Evolutionary conservation across 495 filamentous ascomycete species (phyloP).

Genomic region (Hypoxylon cercidicola): DNA sequence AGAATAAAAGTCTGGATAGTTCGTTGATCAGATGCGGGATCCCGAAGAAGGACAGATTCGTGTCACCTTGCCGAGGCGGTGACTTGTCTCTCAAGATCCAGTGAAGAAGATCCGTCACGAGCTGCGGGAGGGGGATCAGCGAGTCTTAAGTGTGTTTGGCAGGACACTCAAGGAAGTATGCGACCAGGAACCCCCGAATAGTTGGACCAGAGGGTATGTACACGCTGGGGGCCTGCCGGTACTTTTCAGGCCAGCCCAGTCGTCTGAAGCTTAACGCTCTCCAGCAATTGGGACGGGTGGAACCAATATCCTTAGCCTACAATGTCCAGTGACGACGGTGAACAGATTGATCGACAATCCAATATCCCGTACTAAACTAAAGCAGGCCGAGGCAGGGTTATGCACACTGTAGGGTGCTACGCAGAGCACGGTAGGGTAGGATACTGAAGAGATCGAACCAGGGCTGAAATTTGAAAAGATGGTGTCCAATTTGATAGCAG

Average conservation of each 20-base stretch:
- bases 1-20: slow-evolving; percentile 43
- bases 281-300: slow-evolving; percentile 58
- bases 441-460: slow-evolving; percentile 50
- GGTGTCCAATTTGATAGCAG: slow-evolving; percentile 51
- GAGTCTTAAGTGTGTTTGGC: slow-evolving; percentile 75
- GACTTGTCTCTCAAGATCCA: slow-evolving; percentile 48
- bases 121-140: slow-evolving; percentile 74
- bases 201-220: slow-evolving; percentile 44
- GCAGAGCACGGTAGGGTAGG: slow-evolving; percentile 47
- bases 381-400: slow-evolving; percentile 44
- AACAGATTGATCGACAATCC: slow-evolving; percentile 58
- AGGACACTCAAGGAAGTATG: slow-evolving; percentile 49
- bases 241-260: slow-evolving; percentile 50
- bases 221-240: slow-evolving; percentile 51
- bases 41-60: slow-evolving; percentile 54
- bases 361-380: slow-evolving; percentile 53
- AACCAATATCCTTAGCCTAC: slow-evolving; percentile 49
- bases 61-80: slow-evolving; percentile 50
- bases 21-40: slow-evolving; percentile 65
- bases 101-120: slow-evolving; percentile 56
- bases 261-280: slow-evolving; percentile 56
- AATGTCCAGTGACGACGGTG: slow-evolving; percentile 56
- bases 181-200: slow-evolving; percentile 48
- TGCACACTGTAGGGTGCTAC: slow-evolving; percentile 41
- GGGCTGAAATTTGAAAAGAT: slow-evolving; percentile 48